These are phyloP conservation scores for Penicillium corylophilum DNA, from an alignment of 2,329 filamentous ascomycete genomes.

Conservation along the genomic window DNA sequence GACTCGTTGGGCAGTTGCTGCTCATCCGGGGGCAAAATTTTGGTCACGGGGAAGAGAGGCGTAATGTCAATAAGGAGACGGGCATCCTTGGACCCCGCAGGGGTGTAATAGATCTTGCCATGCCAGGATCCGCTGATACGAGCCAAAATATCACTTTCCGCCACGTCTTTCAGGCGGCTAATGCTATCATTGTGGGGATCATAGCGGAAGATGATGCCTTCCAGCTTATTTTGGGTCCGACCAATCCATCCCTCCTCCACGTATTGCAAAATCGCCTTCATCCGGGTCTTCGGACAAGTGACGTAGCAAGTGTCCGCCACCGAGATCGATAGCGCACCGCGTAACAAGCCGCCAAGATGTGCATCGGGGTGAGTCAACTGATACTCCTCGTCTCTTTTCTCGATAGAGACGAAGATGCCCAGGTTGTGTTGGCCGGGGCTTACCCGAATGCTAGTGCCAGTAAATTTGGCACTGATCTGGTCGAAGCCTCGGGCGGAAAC, in stretches of 20 bases:
- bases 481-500: constrained; percentile 87
- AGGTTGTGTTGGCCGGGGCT: constrained; percentile 89
- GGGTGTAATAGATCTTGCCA: constrained; percentile 63
- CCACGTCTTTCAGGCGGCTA: constrained; percentile 77
- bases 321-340: constrained; percentile 83
- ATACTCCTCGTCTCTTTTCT: constrained; percentile 82
- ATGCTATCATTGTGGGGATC: constrained; percentile 82
- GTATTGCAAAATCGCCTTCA: constrained; percentile 92
- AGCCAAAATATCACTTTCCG: constrained; percentile 78
- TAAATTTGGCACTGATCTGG: constrained; percentile 96
- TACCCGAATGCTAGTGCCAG: constrained; percentile 89
- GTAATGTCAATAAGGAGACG: constrained; percentile 82
- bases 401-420: constrained; percentile 88
- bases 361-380: constrained; percentile 94
- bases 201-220: constrained; percentile 87
- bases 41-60: constrained; percentile 77
- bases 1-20: constrained; percentile 87
- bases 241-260: constrained; percentile 93
- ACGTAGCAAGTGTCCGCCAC: constrained; percentile 89
- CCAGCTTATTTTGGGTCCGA: constrained; percentile 84
- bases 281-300: constrained; percentile 82
- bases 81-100: constrained; percentile 47
- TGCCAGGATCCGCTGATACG: constrained; percentile 86
- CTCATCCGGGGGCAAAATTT: constrained; percentile 73
- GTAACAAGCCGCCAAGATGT: constrained; percentile 80